Evolutionary conservation across 2,329 filamentous ascomycete genomes (phyloP).

Genomic region (Pseudonectria foliicola): DNA sequence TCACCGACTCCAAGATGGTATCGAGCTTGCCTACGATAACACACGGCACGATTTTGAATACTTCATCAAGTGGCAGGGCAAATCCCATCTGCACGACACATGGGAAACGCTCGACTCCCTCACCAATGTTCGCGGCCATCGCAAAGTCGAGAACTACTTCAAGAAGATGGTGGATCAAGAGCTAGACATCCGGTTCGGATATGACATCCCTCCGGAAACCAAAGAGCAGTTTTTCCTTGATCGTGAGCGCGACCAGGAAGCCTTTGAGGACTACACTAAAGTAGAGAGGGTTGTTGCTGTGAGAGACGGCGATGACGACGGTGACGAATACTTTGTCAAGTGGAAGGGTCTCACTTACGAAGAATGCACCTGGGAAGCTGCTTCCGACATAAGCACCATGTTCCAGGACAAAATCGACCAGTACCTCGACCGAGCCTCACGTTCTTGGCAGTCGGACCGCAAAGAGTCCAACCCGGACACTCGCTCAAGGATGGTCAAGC

Average conservation of each 20-base stretch:
- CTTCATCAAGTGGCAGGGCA: conserved; percentile 93
- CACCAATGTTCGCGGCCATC: conserved; percentile 70
- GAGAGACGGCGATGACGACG: conserved; percentile 73
- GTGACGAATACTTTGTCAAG: conserved; percentile 86
- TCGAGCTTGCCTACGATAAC: conserved; percentile 50
- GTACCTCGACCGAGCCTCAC: conserved; percentile 75
- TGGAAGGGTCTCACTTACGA: conserved; percentile 96
- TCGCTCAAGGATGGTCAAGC: conserved; percentile 63
- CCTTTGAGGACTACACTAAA: conserved; percentile 80
- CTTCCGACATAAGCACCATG: conserved; percentile 64
- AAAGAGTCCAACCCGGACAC: conserved; percentile 70
- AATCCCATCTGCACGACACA: conserved; percentile 90
- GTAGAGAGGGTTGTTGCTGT: conserved; percentile 89
- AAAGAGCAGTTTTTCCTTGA: conserved; percentile 94
- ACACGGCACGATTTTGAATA: conserved; percentile 76
- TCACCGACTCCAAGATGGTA: conserved; percentile 68
- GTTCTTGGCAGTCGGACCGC: conserved; percentile 73
- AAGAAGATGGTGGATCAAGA: conserved; percentile 76
- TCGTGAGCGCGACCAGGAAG: conserved; percentile 82
- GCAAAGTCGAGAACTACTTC: conserved; percentile 92
- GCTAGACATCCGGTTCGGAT: conserved; percentile 66
- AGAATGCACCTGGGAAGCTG: conserved; percentile 87
- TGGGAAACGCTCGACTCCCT: conserved; percentile 81
- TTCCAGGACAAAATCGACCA: conserved; percentile 89
- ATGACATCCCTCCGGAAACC: conserved; percentile 74